phyloP scores from a whole-genome alignment of 805 yeast genomes.

The Candida parachauliodes region DNA sequence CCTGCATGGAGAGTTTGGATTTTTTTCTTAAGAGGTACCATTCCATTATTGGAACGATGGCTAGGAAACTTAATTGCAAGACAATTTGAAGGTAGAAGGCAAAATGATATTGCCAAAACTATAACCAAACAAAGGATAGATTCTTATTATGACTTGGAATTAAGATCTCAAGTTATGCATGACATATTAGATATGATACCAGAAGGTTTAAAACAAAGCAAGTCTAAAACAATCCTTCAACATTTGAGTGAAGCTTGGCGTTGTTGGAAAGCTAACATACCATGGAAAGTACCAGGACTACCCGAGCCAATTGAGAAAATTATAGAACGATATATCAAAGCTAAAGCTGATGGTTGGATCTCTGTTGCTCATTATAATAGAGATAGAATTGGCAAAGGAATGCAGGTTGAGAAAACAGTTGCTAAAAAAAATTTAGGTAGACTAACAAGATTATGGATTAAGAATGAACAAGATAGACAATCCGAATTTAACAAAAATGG shows the following conservation, averaged over 20 bases:
- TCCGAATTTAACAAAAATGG: constrained; percentile 76
- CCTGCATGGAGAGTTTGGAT: constrained; percentile 99
- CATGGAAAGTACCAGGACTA: constrained; percentile 96
- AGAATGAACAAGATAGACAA: constrained; percentile 88
- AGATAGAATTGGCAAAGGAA: constrained; percentile 85
- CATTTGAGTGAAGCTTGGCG: constrained; percentile 98
- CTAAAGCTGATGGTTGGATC: constrained; percentile 96
- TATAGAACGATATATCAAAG: constrained; percentile 84
- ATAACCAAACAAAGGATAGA: constrained; percentile 95
- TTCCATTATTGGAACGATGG: constrained; percentile 94
- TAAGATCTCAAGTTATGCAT: constrained; percentile 91
- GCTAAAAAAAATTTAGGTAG: constrained; percentile 92
- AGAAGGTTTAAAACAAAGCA: constrained; percentile 83
- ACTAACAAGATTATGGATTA: constrained; percentile 86
- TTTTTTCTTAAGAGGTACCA: constrained; percentile 83
- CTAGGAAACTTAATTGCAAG: constrained; percentile 84
- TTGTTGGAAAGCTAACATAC: constrained; percentile 98
- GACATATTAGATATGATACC: constrained; percentile 98
- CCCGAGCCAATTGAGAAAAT: constrained; percentile 87
- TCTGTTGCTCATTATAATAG: constrained; percentile 90
- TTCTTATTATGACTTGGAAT: constrained; percentile 88
- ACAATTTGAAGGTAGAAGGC: constrained; percentile 93
- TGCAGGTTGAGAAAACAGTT: constrained; percentile 88
- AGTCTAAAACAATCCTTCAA: constrained; percentile 82
- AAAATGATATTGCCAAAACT: constrained; percentile 88